Evolutionary conservation across 2,329 filamentous ascomycete genomes (phyloP).

Genomic region (Penicillium sp.): DNA sequence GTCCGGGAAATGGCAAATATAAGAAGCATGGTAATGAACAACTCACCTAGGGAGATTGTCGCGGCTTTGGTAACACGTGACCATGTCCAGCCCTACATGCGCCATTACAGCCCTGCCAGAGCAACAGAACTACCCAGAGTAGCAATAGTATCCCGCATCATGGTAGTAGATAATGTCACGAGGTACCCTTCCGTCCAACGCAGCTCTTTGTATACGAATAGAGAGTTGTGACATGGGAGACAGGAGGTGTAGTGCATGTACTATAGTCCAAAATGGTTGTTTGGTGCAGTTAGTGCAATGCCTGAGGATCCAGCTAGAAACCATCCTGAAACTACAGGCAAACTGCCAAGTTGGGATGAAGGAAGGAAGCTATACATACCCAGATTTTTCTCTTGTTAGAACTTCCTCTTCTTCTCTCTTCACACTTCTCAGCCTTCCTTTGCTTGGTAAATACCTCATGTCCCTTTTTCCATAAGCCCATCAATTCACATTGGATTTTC

Average conservation of each 20-base stretch:
- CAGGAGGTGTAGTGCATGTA: too few species aligned
- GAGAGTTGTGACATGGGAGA: neutral
- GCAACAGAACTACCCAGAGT: too few species aligned
- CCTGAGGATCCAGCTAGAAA: neutral
- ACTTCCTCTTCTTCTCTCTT: too few species aligned
- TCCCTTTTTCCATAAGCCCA: too few species aligned
- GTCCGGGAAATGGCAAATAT: neutral
- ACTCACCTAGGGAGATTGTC: too few species aligned
- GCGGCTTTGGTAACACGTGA: neutral
- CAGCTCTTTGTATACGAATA: neutral
- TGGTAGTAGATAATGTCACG: neutral
- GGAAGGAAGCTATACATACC: too few species aligned
- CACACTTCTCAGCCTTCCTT: too few species aligned
- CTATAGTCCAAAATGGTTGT: too few species aligned
- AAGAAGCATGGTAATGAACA: neutral
- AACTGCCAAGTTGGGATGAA: neutral
- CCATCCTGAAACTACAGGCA: neutral
- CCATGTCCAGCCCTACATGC: neutral
- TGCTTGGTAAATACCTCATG: too few species aligned
- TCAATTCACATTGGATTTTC: too few species aligned
- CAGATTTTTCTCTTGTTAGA: too few species aligned
- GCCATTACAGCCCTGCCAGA: neutral
- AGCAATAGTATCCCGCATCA: too few species aligned
- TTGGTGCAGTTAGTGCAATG: neutral
- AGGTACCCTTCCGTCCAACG: neutral